A percentile compares a stretch with the other conserved stretches of the same genome.
These are phyloP conservation scores for Entomophthora muscae DNA, from an alignment of 371 early-diverging fungal genomes.

Conservation along the genomic window DNA sequence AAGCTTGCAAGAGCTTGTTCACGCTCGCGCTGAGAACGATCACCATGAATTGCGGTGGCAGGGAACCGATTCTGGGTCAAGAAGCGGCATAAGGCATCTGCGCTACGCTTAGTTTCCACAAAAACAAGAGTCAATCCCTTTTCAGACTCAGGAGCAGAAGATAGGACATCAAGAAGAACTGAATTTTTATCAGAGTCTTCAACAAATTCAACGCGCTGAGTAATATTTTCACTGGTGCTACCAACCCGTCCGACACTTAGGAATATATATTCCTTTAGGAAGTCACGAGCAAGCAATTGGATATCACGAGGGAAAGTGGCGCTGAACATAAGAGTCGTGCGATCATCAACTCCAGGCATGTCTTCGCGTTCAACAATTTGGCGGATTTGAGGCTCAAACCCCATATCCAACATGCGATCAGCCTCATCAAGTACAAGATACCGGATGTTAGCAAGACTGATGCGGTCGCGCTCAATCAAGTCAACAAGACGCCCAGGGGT, in stretches of 20 bases:
- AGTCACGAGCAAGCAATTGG: constrained; percentile 85
- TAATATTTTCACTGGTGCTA: constrained; percentile 91
- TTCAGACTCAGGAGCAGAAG: constrained; percentile 32
- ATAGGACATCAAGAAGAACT: constrained; percentile 69
- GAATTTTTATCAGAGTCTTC: constrained; percentile 72
- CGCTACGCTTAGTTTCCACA: constrained; percentile 96
- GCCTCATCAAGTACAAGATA: constrained; percentile 98
- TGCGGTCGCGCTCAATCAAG: constrained; percentile 75
- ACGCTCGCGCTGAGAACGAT: constrained; percentile 91
- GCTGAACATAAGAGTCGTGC: constrained; percentile 94
- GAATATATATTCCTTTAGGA: constrained; percentile 83
- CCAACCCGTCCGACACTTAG: constrained; percentile 91
- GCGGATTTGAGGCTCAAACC: constrained; percentile 97
- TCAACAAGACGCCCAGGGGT: constrained; percentile 97
- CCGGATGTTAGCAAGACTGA: constrained; percentile 57
- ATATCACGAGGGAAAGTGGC: constrained; percentile 96
- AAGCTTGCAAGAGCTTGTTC: constrained; percentile 84
- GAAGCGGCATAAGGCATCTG: constrained; percentile 80
- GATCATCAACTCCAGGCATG: constrained; percentile 65
- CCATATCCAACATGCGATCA: constrained; percentile 99
- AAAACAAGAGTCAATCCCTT: constrained; percentile 86
- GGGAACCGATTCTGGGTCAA: constrained; percentile 58
- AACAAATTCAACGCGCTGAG: constrained; percentile 75
- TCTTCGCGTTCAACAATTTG: constrained; percentile 82
- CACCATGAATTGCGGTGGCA: constrained; percentile 94